Conservation (phyloP, 176 grass and related monocot genomes). For the Zoysia japonica region DNA sequence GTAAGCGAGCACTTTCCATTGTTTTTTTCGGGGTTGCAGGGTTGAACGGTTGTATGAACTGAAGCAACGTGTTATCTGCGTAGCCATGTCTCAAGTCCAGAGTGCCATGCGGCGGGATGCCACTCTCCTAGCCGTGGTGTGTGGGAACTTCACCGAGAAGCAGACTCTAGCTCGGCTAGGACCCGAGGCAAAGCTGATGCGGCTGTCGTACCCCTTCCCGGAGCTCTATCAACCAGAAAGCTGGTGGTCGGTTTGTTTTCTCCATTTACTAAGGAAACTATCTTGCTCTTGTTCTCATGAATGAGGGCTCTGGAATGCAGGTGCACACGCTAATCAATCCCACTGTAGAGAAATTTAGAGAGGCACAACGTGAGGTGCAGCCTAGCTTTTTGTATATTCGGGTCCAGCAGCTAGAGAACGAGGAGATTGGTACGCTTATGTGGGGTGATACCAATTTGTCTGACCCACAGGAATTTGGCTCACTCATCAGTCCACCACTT, state of each 20-base stretch:
- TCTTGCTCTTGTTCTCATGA: neutral
- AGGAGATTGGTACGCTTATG: conserved; percentile 65
- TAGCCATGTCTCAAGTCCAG: conserved; percentile 51
- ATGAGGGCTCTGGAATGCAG: conserved; percentile 34
- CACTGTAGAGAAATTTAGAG: conserved; percentile 50
- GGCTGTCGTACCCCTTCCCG: conserved; percentile 48
- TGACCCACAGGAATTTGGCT: conserved; percentile 46
- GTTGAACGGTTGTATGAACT: conserved; percentile 19
- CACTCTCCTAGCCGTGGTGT: conserved; percentile 51
- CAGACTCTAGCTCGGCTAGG: neutral
- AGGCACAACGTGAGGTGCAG: conserved; percentile 45
- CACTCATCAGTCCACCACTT: conserved; percentile 51
- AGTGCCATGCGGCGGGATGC: conserved; percentile 31
- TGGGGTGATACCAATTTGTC: conserved; percentile 59
- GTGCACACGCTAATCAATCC: conserved; percentile 71
- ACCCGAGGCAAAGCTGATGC: conserved; percentile 23
- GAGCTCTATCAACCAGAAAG: conserved; percentile 52
- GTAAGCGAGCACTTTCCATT: no score
- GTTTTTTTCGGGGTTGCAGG: no score
- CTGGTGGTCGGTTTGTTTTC: conserved; percentile 49
- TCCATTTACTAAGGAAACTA: neutral
- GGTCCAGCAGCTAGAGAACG: conserved; percentile 60
- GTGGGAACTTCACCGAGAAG: conserved; percentile 43
- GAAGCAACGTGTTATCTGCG: neutral
- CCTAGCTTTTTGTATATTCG: conserved; percentile 63